phyloP scores from a whole-genome alignment of 139 green algal species.

The Bryopsis sp. region DNA sequence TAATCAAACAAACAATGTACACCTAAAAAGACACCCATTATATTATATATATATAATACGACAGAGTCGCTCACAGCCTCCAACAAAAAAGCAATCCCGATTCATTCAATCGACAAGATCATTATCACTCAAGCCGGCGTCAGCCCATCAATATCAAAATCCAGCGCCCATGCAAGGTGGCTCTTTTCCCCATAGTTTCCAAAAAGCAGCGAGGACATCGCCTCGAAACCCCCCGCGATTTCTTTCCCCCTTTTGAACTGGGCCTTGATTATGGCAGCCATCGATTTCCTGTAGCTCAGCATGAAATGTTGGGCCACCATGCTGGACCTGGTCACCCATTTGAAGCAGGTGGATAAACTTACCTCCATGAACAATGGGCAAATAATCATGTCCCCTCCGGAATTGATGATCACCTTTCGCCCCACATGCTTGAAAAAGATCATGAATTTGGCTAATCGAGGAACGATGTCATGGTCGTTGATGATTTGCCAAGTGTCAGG shows the following conservation, averaged over 20 bases:
- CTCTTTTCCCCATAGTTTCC: too few species aligned
- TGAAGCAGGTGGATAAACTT: neutral
- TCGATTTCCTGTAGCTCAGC: neutral
- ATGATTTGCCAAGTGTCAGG: conserved; percentile 3
- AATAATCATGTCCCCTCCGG: conserved; percentile 32
- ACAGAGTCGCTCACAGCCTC: too few species aligned
- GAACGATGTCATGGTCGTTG: conserved; percentile 23
- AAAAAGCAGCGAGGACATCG: neutral
- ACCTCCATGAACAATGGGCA: neutral
- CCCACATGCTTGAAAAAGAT: conserved; percentile 42
- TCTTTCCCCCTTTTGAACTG: neutral
- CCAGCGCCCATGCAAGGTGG: too few species aligned
- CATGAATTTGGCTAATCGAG: conserved; percentile 27
- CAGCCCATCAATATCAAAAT: too few species aligned
- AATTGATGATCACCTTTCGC: conserved; percentile 33
- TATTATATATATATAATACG: too few species aligned
- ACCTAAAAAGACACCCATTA: too few species aligned
- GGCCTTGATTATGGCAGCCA: neutral
- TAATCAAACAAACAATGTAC: too few species aligned
- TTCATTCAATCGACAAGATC: too few species aligned
- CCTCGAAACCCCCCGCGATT: neutral
- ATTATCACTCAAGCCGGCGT: too few species aligned
- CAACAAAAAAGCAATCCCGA: too few species aligned
- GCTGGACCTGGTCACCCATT: neutral
- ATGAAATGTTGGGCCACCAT: neutral